Base-by-base conservation (phyloP, 1,284 basidiomycete species). In the Pseudozyma sp. region DNA sequence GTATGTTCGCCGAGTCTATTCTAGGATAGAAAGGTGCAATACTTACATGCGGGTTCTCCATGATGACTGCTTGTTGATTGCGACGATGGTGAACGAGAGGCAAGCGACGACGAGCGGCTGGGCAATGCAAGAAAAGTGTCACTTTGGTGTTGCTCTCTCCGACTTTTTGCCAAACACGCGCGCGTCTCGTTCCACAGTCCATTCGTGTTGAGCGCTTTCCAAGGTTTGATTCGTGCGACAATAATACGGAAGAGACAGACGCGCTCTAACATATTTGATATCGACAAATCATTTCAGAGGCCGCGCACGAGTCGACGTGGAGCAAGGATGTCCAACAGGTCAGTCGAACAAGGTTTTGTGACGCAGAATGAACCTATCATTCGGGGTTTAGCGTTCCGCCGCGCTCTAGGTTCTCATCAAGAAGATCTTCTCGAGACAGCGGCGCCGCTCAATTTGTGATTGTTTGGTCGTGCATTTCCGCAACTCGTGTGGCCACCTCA, bases 21-120 rank as follows among this genome's bases (percentile, higher is more conserved):
- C 35, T 10, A 5, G 14, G 35, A 37, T 14, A 2, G 4, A 16
- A 16, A 50, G 52, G n/a, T 33, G 35, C 5, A 24, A 10, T 24
- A 65, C 68, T 52, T 45, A 66, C 68, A 31, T 71, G 63, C 17
- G 68, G 68, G 13, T 71, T 71, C 59, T 71, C 68, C 68, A 71
- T 71, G 53, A 6, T 53, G 48, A 7, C 43, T 37, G 24, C 11
- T 11, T 2, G n/a, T 56, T 39, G 29, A 13, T 34, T 33, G 45
- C 31, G 19, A 37, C 55, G 56, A 34, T 59, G 65, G 47, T 64
- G 43, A 42, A 35, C 19, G 30, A 24, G 13, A 17, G 29, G 13
- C 19, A 35, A 16, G 29, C 17, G 52, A 39, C 29, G 37, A 33
- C 10, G n/a, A 29, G 10, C 7, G 16, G 8, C 54, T 50, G 16